phyloP scores from a whole-genome alignment of 495 filamentous ascomycete genomes.

The Xylaria bambusicola region DNA sequence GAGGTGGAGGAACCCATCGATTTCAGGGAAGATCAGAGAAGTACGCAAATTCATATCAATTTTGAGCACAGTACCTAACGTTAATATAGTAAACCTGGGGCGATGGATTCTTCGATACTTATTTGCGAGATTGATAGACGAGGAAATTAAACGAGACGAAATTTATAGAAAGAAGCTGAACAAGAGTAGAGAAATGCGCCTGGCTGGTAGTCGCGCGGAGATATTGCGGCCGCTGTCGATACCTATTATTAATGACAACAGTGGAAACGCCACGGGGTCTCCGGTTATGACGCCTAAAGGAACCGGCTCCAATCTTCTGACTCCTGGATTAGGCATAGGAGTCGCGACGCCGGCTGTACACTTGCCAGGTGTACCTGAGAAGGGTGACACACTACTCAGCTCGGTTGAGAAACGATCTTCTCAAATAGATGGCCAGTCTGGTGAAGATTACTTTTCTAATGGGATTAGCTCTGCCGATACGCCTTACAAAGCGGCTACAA shows the following conservation, averaged over 20 bases:
- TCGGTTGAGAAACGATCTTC: slow-evolving; percentile 42
- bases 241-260: slow-evolving; percentile 59
- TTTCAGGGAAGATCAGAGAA: slow-evolving; percentile 91
- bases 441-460: slow-evolving; percentile 51
- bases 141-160: slow-evolving; percentile 82
- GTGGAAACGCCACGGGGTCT: slow-evolving; percentile 24
- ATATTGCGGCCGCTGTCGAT: slow-evolving; percentile 69
- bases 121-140: slow-evolving; percentile 84
- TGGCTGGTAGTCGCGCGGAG: slow-evolving; percentile 54
- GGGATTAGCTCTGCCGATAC: slow-evolving; percentile 44
- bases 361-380: slow-evolving; percentile 45
- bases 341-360: slow-evolving; percentile 69
- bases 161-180: slow-evolving; percentile 67
- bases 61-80: slow-evolving; percentile 12
- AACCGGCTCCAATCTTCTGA: slow-evolving; percentile 60
- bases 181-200: slow-evolving; percentile 58
- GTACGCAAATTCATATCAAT: slow-evolving; percentile 52
- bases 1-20: slow-evolving; percentile 69
- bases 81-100: slow-evolving; percentile 78
- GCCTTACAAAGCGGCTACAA: slow-evolving; percentile 33
- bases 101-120: slow-evolving; percentile 96
- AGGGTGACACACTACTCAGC: slow-evolving; percentile 34
- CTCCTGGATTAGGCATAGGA: slow-evolving; percentile 76
- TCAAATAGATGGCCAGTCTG: slow-evolving; percentile 38
- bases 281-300: slow-evolving; percentile 64